Percentiles rank a stretch among this genome's conserved stretches.
These are phyloP conservation scores for Karstenula rhodostoma DNA, from an alignment of 2,329 filamentous ascomycete genomes.

Conservation along the genomic window DNA sequence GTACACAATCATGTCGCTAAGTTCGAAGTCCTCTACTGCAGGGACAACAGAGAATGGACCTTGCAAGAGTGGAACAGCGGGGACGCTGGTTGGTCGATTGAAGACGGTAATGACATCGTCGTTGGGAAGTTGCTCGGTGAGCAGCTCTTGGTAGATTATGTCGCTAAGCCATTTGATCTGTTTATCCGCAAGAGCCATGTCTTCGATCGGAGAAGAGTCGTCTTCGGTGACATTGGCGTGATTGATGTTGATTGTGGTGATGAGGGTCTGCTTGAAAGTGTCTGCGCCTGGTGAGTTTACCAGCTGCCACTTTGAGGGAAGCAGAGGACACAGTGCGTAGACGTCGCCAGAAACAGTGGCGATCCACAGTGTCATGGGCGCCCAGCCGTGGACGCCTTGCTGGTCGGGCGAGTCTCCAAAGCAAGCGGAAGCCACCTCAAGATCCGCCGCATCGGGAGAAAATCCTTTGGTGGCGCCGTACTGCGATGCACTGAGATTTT, in stretches of 20 bases:
- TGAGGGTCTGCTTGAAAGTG: slow-evolving; percentile 81
- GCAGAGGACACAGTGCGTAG: slow-evolving; percentile 88
- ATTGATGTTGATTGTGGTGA: slow-evolving; percentile 82
- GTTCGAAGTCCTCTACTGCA: slow-evolving; percentile 62
- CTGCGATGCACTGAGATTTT: slow-evolving; percentile 81
- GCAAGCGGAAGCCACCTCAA: slow-evolving; percentile 89
- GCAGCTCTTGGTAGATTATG: slow-evolving; percentile 58
- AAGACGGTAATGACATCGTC: slow-evolving; percentile 62
- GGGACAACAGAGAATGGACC: slow-evolving; percentile 66
- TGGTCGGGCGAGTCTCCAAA: slow-evolving; percentile 75
- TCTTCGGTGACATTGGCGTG: slow-evolving; percentile 40
- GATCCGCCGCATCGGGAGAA: slow-evolving; percentile 88
- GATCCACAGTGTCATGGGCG: slow-evolving; percentile 94
- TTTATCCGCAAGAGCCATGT: slow-evolving; percentile 56
- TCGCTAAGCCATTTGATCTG: slow-evolving; percentile 67
- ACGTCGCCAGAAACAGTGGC: slow-evolving; percentile 95
- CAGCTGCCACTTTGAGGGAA: slow-evolving; percentile 84
- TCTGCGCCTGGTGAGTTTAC: slow-evolving; percentile 53
- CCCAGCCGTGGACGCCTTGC: slow-evolving; percentile 75
- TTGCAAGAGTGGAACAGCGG: slow-evolving; percentile 67
- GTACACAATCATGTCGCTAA: slow-evolving; percentile 68
- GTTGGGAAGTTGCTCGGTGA: slow-evolving; percentile 50
- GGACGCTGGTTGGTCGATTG: slow-evolving; percentile 61
- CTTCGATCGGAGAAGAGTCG: slow-evolving; percentile 52
- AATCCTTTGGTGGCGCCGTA: slow-evolving; percentile 81